Conservation (phyloP, 768 basidiomycete species). For the Termitomyces sp. region DNA sequence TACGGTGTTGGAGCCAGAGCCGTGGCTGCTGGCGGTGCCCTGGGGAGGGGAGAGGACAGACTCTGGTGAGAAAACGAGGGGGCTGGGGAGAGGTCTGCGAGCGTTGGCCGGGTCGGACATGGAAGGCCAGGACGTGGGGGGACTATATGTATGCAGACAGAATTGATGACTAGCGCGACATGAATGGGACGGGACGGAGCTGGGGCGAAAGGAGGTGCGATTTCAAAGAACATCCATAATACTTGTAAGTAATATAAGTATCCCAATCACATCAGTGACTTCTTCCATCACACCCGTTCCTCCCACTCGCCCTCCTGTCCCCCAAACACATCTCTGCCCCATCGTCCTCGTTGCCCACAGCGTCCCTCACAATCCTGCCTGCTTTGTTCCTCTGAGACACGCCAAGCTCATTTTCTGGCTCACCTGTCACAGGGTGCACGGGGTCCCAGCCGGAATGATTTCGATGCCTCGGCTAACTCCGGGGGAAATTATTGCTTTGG, state of each 20-base stretch:
- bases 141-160: slow-evolving; percentile 2
- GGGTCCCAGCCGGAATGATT: slow-evolving; percentile 12
- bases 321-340: not conserved
- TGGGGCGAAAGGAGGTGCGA: slow-evolving; percentile 20
- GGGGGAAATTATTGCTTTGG: not conserved
- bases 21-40: slow-evolving; percentile 31
- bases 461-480: slow-evolving; percentile 9
- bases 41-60: slow-evolving; percentile 48
- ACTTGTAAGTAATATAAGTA: slow-evolving; percentile 5
- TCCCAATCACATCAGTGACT: slow-evolving; percentile 15
- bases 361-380: not conserved
- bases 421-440: slow-evolving; percentile 7
- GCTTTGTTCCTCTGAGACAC: slow-evolving; percentile 9
- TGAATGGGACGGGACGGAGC: slow-evolving; percentile 19
- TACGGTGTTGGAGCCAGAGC: slow-evolving; percentile 66
- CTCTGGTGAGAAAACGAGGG: slow-evolving; percentile 74
- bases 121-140: slow-evolving; percentile 15
- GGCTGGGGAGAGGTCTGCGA: slow-evolving; percentile 67
- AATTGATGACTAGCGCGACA: slow-evolving; percentile 21
- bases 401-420: slow-evolving; percentile 1
- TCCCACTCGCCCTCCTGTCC: not conserved
- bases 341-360: not conserved
- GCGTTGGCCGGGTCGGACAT: slow-evolving; percentile 50
- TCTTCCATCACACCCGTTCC: not conserved
- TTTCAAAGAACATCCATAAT: not conserved